A percentile compares a stretch with the other conserved stretches of the same genome.
Evolutionary conservation across 139 green algal species (phyloP).

Genomic region (Coelastrella sp.): DNA sequence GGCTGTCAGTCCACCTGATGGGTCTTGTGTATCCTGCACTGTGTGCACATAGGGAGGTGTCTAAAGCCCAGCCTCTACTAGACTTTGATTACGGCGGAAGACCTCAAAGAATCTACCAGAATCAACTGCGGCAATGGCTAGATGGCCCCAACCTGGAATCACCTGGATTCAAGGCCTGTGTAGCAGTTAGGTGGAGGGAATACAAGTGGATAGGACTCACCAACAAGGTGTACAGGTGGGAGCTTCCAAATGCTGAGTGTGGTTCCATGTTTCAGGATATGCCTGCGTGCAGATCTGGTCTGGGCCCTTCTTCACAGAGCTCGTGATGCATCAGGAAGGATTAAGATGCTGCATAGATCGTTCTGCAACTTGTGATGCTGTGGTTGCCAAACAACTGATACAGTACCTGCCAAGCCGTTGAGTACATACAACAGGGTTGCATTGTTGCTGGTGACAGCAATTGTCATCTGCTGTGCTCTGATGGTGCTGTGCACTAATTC

Average conservation of each 20-base stretch:
- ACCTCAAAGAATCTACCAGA: background rate
- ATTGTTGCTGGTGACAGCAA: background rate
- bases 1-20: too few species aligned
- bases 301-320: too few species aligned
- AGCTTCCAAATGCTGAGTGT: too few species aligned
- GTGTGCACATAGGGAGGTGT: background rate
- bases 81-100: conserved; percentile 18
- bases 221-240: conserved; percentile 22
- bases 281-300: too few species aligned
- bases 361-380: too few species aligned
- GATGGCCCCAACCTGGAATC: background rate
- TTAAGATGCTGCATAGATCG: too few species aligned
- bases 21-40: too few species aligned
- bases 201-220: conserved; percentile 23
- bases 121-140: background rate
- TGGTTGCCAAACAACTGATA: too few species aligned
- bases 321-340: too few species aligned
- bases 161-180: conserved; percentile 6
- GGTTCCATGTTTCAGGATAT: background rate
- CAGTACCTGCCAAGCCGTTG: too few species aligned
- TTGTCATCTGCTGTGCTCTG: background rate
- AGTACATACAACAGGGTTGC: too few species aligned
- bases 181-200: conserved; percentile 1
- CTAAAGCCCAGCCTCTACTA: background rate
- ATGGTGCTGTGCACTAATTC: background rate